phyloP scores from a whole-genome alignment of 441 rosid genomes.

The Populus trichocarpa region DNA sequence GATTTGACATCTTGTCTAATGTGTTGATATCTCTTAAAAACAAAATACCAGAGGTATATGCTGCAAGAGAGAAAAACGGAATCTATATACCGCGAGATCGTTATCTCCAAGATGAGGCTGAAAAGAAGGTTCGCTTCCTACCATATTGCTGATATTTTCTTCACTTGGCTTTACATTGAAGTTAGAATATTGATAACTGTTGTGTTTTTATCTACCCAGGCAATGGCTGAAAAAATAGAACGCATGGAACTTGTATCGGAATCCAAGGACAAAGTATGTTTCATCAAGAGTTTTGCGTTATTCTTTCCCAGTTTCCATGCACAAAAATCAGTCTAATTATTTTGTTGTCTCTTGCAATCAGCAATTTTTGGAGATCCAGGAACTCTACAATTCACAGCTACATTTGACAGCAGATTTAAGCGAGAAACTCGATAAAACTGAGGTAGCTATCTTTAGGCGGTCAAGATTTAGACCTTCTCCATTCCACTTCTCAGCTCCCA shows the following conservation, averaged over 20 bases:
- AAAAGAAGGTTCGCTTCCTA: conserved; percentile 70
- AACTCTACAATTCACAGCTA: conserved; percentile 70
- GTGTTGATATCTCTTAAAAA: conserved; percentile 3
- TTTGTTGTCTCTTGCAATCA: conserved; percentile 33
- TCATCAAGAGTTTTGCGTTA: conserved; percentile 3
- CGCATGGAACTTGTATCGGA: conserved; percentile 81
- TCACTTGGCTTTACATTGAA: conserved; percentile 10
- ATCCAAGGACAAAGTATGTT: conserved; percentile 74
- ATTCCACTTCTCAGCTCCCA: neutral
- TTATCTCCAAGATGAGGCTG: conserved; percentile 89
- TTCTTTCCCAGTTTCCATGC: conserved; percentile 7
- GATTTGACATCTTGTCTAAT: neutral
- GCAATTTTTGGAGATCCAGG: conserved; percentile 86
- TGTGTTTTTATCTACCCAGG: conserved; percentile 40
- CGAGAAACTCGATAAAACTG: conserved; percentile 71
- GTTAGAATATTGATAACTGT: conserved; percentile 11
- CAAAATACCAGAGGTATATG: conserved; percentile 71
- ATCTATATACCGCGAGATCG: conserved; percentile 93
- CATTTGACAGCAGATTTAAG: conserved; percentile 57
- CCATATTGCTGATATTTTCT: neutral
- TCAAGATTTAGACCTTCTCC: conserved; percentile 1
- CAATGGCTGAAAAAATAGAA: conserved; percentile 97
- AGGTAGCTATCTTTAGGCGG: conserved; percentile 43
- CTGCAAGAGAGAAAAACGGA: conserved; percentile 98
- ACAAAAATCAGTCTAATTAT: neutral